Evolutionary conservation across 306 rosid species (phyloP).

Genomic region (Trifolium dubium): DNA sequence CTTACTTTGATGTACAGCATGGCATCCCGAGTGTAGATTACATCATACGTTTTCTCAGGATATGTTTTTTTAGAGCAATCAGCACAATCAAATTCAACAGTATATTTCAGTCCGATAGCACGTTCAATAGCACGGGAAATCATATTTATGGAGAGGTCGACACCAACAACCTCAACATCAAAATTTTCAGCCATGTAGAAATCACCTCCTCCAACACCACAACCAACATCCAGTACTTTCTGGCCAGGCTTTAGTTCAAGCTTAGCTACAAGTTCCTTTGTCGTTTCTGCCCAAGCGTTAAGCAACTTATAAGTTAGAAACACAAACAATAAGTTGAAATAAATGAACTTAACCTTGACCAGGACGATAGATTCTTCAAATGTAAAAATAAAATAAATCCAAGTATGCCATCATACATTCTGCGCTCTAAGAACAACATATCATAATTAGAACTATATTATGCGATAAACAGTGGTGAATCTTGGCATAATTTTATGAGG

Average conservation of each 20-base stretch:
- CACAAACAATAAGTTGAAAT: constrained; percentile 15
- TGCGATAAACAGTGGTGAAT: background rate
- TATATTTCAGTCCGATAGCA: constrained; percentile 74
- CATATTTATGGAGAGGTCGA: constrained; percentile 94
- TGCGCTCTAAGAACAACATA: background rate
- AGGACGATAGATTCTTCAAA: background rate
- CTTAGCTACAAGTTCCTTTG: constrained; percentile 78
- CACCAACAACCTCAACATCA: constrained; percentile 84
- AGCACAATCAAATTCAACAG: constrained; percentile 87
- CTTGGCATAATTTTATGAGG: background rate
- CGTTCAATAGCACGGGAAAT: constrained; percentile 87
- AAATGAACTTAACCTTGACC: background rate
- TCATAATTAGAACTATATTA: background rate
- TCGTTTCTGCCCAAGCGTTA: constrained; percentile 69
- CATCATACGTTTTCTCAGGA: constrained; percentile 75
- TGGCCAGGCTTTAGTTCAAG: constrained; percentile 81
- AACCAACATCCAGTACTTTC: constrained; percentile 92
- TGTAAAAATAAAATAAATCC: background rate
- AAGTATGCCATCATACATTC: background rate
- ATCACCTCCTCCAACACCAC: constrained; percentile 97
- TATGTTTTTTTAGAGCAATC: constrained; percentile 83
- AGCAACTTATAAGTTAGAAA: constrained; percentile 21
- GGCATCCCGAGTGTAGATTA: constrained; percentile 84
- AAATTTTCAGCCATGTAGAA: constrained; percentile 88
- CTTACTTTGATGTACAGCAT: constrained; percentile 86